Percentiles rank a stretch among this genome's conserved stretches.
phyloP scores from a whole-genome alignment of 2,329 filamentous ascomycete genomes.

The Pyrenochaeta sp. region DNA sequence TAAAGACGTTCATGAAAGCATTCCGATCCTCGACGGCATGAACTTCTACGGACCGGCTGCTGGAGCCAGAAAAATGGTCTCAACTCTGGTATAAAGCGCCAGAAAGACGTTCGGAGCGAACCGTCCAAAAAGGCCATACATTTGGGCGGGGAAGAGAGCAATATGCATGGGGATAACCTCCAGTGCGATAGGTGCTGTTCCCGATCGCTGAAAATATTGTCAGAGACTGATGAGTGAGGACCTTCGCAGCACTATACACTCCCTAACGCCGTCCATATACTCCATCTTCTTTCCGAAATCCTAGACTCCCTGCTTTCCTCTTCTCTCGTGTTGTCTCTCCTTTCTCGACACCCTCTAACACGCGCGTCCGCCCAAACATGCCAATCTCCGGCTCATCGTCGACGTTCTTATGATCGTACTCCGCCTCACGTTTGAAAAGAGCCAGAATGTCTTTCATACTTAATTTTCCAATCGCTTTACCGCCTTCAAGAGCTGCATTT shows the following conservation, averaged over 20 bases:
- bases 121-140: too few species aligned
- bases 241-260: background rate
- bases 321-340: slow-evolving; percentile 24
- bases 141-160: too few species aligned
- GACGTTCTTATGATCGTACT: slow-evolving; percentile 57
- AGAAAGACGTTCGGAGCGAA: too few species aligned
- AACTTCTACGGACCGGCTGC: too few species aligned
- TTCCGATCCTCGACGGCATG: too few species aligned
- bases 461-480: slow-evolving; percentile 81
- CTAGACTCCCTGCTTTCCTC: slow-evolving; percentile 42
- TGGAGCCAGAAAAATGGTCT: too few species aligned
- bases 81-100: too few species aligned
- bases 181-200: too few species aligned
- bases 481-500: slow-evolving; percentile 88
- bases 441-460: slow-evolving; percentile 93
- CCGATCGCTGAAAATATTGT: too few species aligned
- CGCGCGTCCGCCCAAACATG: slow-evolving; percentile 47
- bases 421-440: slow-evolving; percentile 79
- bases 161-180: too few species aligned
- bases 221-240: too few species aligned
- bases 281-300: slow-evolving; percentile 47
- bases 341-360: slow-evolving; percentile 29
- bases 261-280: slow-evolving; percentile 53
- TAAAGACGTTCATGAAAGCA: too few species aligned
- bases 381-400: slow-evolving; percentile 44